Evolutionary conservation across 1,139 yeast species (phyloP).

Genomic region (Fermentozyma sake): DNA sequence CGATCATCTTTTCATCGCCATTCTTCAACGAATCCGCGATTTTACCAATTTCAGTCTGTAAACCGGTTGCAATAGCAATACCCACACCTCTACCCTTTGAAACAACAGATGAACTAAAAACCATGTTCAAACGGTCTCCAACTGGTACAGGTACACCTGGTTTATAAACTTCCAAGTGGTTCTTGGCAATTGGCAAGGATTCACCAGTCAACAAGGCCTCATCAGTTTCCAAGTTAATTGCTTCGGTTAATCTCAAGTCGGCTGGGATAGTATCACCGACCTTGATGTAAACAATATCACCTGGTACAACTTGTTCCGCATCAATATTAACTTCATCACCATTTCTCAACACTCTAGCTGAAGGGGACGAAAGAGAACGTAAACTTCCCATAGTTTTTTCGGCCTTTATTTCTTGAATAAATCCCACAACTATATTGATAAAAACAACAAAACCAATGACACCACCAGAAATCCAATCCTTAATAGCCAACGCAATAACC

Average conservation of each 20-base stretch:
- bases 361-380: constrained; percentile 26
- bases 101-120: constrained; percentile 41
- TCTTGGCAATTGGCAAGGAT: constrained; percentile 39
- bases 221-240: constrained; percentile 44
- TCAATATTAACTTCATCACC: constrained; percentile 32
- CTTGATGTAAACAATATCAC: constrained; percentile 40
- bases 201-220: constrained; percentile 54
- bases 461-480: constrained; percentile 86
- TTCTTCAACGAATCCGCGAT: constrained; percentile 37
- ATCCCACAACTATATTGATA: constrained; percentile 29
- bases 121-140: constrained; percentile 41
- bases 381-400: constrained; percentile 38
- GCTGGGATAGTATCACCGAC: constrained; percentile 52
- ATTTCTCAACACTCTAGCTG: constrained; percentile 38
- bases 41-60: constrained; percentile 45
- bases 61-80: constrained; percentile 43
- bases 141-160: constrained; percentile 30
- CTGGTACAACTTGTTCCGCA: constrained; percentile 46
- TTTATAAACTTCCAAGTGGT: constrained; percentile 18
- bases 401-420: constrained; percentile 32
- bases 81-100: constrained; percentile 47
- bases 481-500: constrained; percentile 31
- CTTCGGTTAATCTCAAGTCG: constrained; percentile 38
- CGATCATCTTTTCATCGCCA: constrained; percentile 17
- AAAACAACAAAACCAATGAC: constrained; percentile 52